phyloP scores from a whole-genome alignment of 176 grass and related monocot species.

The Phyllostachys edulis region DNA sequence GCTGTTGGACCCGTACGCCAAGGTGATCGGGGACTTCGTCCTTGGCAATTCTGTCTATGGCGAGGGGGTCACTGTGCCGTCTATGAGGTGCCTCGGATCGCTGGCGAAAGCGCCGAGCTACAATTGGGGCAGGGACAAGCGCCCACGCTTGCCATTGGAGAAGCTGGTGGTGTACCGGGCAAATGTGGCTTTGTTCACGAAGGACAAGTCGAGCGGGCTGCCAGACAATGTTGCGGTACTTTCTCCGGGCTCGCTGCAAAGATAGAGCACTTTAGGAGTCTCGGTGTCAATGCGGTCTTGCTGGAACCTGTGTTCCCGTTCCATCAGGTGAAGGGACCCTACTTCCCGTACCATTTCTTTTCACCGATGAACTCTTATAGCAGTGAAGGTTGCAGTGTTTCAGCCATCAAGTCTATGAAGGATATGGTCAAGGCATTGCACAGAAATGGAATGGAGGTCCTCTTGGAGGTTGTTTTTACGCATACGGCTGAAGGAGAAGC shows the following conservation, averaged over 20 bases:
- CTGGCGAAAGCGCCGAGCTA: constrained; percentile 41
- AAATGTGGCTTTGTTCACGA: constrained; percentile 67
- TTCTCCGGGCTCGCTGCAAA: constrained; percentile 64
- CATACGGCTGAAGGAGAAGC: constrained; percentile 68
- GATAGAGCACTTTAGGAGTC: constrained; percentile 58
- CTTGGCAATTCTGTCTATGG: constrained; percentile 33
- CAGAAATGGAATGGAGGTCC: constrained; percentile 73
- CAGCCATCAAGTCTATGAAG: constrained; percentile 70
- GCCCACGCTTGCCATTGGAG: constrained; percentile 64
- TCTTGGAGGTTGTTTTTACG: constrained; percentile 77
- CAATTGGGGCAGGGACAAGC: constrained; percentile 57
- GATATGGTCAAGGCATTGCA: constrained; percentile 88
- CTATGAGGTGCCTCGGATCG: constrained; percentile 52
- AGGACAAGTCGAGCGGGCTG: constrained; percentile 51
- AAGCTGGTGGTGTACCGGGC: constrained; percentile 82
- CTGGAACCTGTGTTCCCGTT: constrained; percentile 86
- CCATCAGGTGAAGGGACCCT: constrained; percentile 69
- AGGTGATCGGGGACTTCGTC: constrained; percentile 53
- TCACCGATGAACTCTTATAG: constrained; percentile 55
- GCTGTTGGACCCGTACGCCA: constrained; percentile 80
- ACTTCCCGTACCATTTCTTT: constrained; percentile 89
- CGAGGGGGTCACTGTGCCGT: constrained; percentile 38
- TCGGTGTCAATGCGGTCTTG: constrained; percentile 81
- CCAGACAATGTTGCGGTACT: constrained; percentile 40
- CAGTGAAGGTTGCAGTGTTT: constrained; percentile 29